Conservation (phyloP, 129 eudicot genomes). For the Lactuca saligna region DNA sequence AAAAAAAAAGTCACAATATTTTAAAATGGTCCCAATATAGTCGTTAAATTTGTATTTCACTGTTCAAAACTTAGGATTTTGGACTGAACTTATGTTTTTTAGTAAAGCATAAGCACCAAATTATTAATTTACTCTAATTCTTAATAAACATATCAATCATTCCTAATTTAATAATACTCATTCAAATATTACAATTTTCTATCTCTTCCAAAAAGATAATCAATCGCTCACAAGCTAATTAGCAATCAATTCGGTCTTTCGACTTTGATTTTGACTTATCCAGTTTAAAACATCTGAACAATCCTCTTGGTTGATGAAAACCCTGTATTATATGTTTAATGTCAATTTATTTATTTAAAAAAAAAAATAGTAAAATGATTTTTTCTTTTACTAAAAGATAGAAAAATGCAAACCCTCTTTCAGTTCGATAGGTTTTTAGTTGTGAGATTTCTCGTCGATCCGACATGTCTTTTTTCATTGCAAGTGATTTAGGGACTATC, state of each 20-base stretch:
- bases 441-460: conserved; percentile 42
- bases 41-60: no score
- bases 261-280: conserved; percentile 56
- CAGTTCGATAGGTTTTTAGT: conserved; percentile 70
- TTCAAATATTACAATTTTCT: no score
- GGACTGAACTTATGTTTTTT: no score
- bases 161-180: no score
- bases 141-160: no score
- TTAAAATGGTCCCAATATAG: no score
- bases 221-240: conserved; percentile 17
- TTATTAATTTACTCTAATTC: no score
- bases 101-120: no score
- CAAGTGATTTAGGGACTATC: conserved; percentile 56
- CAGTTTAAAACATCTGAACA: conserved; percentile 65
- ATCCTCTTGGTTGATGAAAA: conserved; percentile 59
- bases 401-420: conserved; percentile 54
- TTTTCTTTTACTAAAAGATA: background rate
- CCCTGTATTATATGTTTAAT: conserved; percentile 50
- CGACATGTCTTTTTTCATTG: conserved; percentile 59
- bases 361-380: background rate
- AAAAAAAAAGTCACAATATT: no score
- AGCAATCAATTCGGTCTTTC: conserved; percentile 38
- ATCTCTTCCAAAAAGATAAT: no score
- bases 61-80: no score
- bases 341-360: background rate